Conservation (phyloP, 2,329 filamentous ascomycete genomes). For the Cryoendolithus antarcticus region DNA sequence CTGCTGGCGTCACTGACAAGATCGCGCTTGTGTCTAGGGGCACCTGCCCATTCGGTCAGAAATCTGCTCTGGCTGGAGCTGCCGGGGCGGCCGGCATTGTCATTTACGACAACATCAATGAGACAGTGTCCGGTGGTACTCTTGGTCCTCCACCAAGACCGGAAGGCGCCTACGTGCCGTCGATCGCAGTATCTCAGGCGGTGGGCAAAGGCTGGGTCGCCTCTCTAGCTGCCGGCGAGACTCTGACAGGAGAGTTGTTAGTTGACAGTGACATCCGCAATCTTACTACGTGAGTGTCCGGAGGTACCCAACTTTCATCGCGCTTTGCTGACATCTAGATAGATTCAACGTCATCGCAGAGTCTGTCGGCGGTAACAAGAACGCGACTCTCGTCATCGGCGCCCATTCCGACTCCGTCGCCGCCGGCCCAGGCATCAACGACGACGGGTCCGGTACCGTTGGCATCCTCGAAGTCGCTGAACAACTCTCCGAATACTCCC, state of each 20-base stretch:
- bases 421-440: slow-evolving; percentile 60
- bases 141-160: slow-evolving; percentile 49
- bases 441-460: slow-evolving; percentile 59
- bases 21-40: slow-evolving; percentile 63
- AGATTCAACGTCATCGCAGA: slow-evolving; percentile 49
- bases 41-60: slow-evolving; percentile 57
- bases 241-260: slow-evolving; percentile 26
- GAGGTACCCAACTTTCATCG: too few species aligned
- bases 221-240: slow-evolving; percentile 36
- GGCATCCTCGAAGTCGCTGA: slow-evolving; percentile 47
- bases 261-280: slow-evolving; percentile 36
- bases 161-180: slow-evolving; percentile 47
- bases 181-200: slow-evolving; percentile 51
- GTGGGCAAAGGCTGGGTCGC: slow-evolving; percentile 46
- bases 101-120: slow-evolving; percentile 61
- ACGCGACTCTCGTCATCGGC: slow-evolving; percentile 47
- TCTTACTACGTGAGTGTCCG: slow-evolving; percentile 28
- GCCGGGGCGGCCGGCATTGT: slow-evolving; percentile 61
- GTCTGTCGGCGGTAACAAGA: slow-evolving; percentile 44
- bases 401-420: slow-evolving; percentile 51
- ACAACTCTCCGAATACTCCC: slow-evolving; percentile 56
- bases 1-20: slow-evolving; percentile 43
- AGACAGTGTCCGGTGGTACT: slow-evolving; percentile 41
- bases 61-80: slow-evolving; percentile 54
- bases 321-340: background rate